These are phyloP conservation scores for Aureobasidium melanogenum DNA, from an alignment of 2,329 filamentous ascomycete genomes.

Conservation along the genomic window DNA sequence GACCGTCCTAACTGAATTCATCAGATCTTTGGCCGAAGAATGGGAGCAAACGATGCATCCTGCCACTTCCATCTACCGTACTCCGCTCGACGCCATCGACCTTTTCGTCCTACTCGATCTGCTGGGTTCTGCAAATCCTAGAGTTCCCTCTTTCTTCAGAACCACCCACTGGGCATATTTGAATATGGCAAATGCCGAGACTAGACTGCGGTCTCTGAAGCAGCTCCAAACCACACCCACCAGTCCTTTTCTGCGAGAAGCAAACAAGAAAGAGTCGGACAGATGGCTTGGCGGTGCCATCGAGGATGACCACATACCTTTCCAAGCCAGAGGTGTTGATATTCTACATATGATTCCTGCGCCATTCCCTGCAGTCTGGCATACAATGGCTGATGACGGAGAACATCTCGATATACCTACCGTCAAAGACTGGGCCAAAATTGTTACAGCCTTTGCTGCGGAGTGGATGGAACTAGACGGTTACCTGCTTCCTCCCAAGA, in stretches of 20 bases:
- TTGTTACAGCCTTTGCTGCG: slow-evolving; percentile 73
- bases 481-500: slow-evolving; percentile 28
- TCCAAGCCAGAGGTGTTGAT: slow-evolving; percentile 77
- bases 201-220: slow-evolving; percentile 58
- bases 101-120: slow-evolving; percentile 90
- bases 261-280: slow-evolving; percentile 40
- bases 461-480: slow-evolving; percentile 86
- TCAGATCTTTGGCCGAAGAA: slow-evolving; percentile 59
- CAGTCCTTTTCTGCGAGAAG: slow-evolving; percentile 58
- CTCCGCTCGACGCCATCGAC: slow-evolving; percentile 66
- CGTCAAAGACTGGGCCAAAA: slow-evolving; percentile 77
- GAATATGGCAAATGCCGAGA: slow-evolving; percentile 64
- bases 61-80: slow-evolving; percentile 65
- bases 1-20: slow-evolving; percentile 3
- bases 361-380: slow-evolving; percentile 80
- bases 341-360: slow-evolving; percentile 81
- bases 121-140: slow-evolving; percentile 60
- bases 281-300: slow-evolving; percentile 43
- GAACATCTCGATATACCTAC: slow-evolving; percentile 73
- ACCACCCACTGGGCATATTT: slow-evolving; percentile 91
- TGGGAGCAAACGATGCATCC: slow-evolving; percentile 69
- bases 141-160: slow-evolving; percentile 76
- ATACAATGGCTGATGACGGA: slow-evolving; percentile 73
- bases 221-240: slow-evolving; percentile 57
- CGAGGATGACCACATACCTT: slow-evolving; percentile 86